Percentiles rank a stretch among this genome's conserved stretches.
Evolutionary conservation across 192 early-diverging fungal species (phyloP).

Genomic region (Coemansia sp.): DNA sequence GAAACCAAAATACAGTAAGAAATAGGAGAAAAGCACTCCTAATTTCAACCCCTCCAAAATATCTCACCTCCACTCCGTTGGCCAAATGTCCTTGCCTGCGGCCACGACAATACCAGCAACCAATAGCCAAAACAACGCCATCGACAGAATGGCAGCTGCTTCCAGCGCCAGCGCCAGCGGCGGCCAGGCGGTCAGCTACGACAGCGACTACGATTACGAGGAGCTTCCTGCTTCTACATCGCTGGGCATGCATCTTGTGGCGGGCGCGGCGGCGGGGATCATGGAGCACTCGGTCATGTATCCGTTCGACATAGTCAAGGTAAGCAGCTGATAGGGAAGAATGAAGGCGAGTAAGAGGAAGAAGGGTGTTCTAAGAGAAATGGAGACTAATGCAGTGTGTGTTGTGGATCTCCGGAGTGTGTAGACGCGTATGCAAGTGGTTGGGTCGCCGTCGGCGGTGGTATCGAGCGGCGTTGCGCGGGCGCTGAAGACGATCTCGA

Average conservation of each 20-base stretch:
- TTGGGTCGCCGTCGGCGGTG: slow-evolving; percentile 65
- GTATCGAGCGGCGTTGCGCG: slow-evolving; percentile 71
- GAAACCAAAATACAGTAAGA: no score
- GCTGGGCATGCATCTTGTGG: slow-evolving; percentile 79
- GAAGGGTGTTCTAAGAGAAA: not conserved
- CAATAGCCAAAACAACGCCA: not conserved
- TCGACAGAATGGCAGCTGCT: not conserved
- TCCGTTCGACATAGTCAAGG: slow-evolving; percentile 93
- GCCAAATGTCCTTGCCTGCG: slow-evolving; percentile 2
- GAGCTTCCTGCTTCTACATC: slow-evolving; percentile 80
- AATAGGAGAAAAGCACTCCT: no score
- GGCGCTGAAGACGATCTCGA: slow-evolving; percentile 68
- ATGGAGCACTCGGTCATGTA: slow-evolving; percentile 96
- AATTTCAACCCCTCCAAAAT: no score
- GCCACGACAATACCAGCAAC: not conserved
- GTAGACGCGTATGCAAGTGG: slow-evolving; percentile 93
- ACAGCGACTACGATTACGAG: slow-evolving; percentile 86
- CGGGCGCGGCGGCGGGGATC: slow-evolving; percentile 96
- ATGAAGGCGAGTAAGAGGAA: not conserved
- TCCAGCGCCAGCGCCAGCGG: not conserved
- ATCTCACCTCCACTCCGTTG: not conserved
- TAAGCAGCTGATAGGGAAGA: slow-evolving; percentile 25
- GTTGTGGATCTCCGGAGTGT: not conserved
- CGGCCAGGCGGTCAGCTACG: not conserved
- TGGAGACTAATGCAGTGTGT: no score